A percentile compares a stretch with the other conserved stretches of the same genome.
Evolutionary conservation across 306 rosid species (phyloP).

Genomic region (Lupinus albus): DNA sequence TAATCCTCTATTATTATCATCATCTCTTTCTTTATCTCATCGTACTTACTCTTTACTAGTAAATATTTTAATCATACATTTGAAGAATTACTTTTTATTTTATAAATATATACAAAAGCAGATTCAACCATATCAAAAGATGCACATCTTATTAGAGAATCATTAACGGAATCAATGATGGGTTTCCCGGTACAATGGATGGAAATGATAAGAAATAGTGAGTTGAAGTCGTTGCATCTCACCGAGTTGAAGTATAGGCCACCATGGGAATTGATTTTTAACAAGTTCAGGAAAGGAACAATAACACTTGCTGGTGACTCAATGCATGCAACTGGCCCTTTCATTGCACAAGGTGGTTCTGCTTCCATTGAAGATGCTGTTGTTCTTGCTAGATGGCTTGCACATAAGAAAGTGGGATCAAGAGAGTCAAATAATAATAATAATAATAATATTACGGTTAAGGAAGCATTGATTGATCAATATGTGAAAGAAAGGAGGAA

Average conservation of each 20-base stretch:
- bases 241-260: conserved; percentile 48
- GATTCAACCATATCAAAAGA: conserved; percentile 46
- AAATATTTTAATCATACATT: no score
- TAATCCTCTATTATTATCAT: neutral
- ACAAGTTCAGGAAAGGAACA: conserved; percentile 46
- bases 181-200: conserved; percentile 40
- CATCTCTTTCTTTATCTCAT: no score
- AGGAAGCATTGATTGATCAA: conserved; percentile 51
- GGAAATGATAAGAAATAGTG: conserved; percentile 50
- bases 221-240: conserved; percentile 42
- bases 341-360: conserved; percentile 68
- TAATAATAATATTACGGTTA: neutral
- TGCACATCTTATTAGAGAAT: conserved; percentile 41
- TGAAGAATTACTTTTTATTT: no score
- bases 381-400: conserved; percentile 55
- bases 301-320: conserved; percentile 66
- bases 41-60: no score
- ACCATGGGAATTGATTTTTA: conserved; percentile 49
- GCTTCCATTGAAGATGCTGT: conserved; percentile 60
- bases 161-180: conserved; percentile 41
- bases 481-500: conserved; percentile 58
- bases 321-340: conserved; percentile 67
- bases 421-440: neutral
- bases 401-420: no score
- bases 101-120: no score